These are phyloP conservation scores for Penicillium sp. DNA, from an alignment of 2,329 filamentous ascomycete species.

Conservation along the genomic window DNA sequence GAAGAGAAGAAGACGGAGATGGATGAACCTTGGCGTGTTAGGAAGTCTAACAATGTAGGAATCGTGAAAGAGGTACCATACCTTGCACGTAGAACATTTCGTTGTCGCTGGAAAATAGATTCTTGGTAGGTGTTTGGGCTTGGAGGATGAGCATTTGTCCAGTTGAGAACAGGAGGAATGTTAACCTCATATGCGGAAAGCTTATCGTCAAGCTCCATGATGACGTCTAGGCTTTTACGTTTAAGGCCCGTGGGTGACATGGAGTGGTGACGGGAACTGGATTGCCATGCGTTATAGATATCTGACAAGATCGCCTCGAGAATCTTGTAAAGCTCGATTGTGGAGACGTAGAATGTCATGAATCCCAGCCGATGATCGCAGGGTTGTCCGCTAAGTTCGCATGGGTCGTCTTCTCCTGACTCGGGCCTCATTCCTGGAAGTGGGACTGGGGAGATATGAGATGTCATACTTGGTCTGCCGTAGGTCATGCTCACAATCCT, in stretches of 20 bases:
- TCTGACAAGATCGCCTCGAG: slow-evolving; percentile 34
- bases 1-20: slow-evolving; percentile 34
- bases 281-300: slow-evolving; percentile 32
- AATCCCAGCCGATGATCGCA: slow-evolving; percentile 14
- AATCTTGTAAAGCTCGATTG: slow-evolving; percentile 29
- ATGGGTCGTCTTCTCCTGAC: slow-evolving; percentile 15
- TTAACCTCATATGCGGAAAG: slow-evolving; percentile 23
- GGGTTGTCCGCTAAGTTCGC: slow-evolving; percentile 8
- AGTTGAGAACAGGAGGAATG: slow-evolving; percentile 25
- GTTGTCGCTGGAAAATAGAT: slow-evolving; percentile 23
- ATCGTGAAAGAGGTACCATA: slow-evolving; percentile 3
- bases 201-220: slow-evolving; percentile 29
- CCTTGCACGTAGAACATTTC: slow-evolving; percentile 30
- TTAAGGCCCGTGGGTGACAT: slow-evolving; percentile 6
- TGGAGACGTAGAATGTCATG: slow-evolving; percentile 27
- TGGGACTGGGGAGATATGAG: slow-evolving; percentile 25
- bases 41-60: background rate
- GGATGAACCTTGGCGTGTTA: slow-evolving; percentile 25
- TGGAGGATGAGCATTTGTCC: slow-evolving; percentile 13
- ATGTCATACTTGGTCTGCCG: slow-evolving; percentile 34
- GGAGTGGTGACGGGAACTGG: slow-evolving; percentile 12
- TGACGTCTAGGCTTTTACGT: slow-evolving; percentile 22
- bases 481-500: slow-evolving; percentile 41
- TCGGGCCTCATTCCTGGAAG: slow-evolving; percentile 20
- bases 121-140: slow-evolving; percentile 1